Evolutionary conservation across 257 asterid genomes (phyloP).

Genomic region (Nicotiana undulata): DNA sequence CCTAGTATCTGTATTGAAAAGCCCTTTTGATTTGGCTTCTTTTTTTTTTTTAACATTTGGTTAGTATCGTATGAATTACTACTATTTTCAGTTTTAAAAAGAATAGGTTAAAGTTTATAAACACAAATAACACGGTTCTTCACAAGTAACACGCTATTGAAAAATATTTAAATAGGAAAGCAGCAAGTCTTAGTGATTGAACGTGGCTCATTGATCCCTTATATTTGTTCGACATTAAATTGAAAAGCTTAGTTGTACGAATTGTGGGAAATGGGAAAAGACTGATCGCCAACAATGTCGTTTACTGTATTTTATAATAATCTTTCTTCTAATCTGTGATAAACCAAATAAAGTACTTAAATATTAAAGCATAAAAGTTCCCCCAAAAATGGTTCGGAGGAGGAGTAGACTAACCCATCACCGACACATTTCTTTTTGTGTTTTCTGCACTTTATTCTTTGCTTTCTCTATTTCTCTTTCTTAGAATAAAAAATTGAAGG

Average conservation of each 20-base stretch:
- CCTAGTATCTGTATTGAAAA: too few species aligned
- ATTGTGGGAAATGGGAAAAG: background rate
- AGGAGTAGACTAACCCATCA: background rate
- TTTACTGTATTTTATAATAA: too few species aligned
- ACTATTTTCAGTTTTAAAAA: too few species aligned
- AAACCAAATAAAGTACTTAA: background rate
- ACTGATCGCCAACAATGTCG: background rate
- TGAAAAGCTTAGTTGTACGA: background rate
- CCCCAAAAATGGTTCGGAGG: background rate
- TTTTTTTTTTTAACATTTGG: too few species aligned
- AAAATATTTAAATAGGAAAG: background rate
- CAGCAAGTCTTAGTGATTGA: background rate
- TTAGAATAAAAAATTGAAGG: background rate
- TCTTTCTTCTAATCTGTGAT: background rate
- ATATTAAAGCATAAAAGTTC: background rate
- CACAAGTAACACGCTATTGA: background rate
- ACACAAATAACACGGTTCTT: background rate
- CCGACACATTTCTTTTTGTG: conserved; percentile 22
- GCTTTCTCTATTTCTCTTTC: conserved; percentile 1
- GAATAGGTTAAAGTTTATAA: background rate
- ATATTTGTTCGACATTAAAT: background rate
- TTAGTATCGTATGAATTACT: background rate
- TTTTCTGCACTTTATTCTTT: conserved; percentile 12
- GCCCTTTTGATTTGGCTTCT: background rate
- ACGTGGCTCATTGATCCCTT: background rate